Conservation (phyloP, 257 asterid genomes). For the Fraxinus excelsior region DNA sequence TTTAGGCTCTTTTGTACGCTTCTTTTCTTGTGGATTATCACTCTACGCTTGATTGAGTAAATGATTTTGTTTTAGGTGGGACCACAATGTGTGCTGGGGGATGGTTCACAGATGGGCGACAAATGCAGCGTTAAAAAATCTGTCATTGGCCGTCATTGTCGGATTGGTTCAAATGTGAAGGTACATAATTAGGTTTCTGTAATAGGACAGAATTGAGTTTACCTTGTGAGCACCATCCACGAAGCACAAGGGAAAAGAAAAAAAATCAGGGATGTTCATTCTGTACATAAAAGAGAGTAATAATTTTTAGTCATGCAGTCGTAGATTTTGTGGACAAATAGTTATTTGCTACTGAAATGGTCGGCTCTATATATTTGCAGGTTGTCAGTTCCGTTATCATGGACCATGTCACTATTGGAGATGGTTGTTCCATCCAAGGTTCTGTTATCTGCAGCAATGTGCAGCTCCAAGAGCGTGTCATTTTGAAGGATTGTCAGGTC, state of each 20-base stretch:
- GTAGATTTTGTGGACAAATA: neutral
- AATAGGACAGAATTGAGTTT: neutral
- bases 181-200: conserved; percentile 35
- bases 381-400: conserved; percentile 87
- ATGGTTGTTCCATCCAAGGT: conserved; percentile 96
- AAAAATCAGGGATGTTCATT: neutral
- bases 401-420: conserved; percentile 89
- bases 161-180: conserved; percentile 98
- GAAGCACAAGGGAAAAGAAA: neutral
- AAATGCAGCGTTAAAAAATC: conserved; percentile 97
- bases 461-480: conserved; percentile 92
- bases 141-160: conserved; percentile 95
- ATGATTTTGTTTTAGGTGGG: conserved; percentile 67
- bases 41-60: conserved; percentile 17
- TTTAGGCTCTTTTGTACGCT: neutral
- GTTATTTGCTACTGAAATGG: neutral
- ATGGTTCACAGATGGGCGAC: conserved; percentile 94
- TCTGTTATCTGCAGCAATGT: conserved; percentile 85
- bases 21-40: conserved; percentile 7
- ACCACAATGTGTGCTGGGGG: conserved; percentile 95
- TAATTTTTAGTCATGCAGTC: too few species aligned
- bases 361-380: conserved; percentile 35
- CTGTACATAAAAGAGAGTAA: neutral
- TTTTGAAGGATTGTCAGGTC: conserved; percentile 94
- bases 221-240: neutral